Evolutionary conservation across 2,329 filamentous ascomycete species (phyloP).

Genomic region (Mycogone perniciosa): DNA sequence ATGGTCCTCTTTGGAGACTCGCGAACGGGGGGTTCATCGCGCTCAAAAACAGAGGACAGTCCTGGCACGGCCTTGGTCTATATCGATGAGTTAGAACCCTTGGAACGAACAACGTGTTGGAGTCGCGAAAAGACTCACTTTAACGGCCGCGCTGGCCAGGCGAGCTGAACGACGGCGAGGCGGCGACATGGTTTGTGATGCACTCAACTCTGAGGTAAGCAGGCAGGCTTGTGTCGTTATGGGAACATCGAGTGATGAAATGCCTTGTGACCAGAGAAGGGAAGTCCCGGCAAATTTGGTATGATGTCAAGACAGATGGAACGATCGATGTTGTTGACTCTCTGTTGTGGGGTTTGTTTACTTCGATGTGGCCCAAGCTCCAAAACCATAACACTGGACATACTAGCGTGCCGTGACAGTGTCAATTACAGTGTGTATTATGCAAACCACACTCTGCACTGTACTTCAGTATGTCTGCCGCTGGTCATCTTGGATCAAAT

Average conservation of each 20-base stretch:
- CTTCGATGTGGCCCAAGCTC: slow-evolving; percentile 17
- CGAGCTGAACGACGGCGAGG: slow-evolving; percentile 40
- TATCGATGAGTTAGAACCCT: slow-evolving; percentile 12
- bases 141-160: slow-evolving; percentile 30
- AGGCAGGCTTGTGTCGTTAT: neutral
- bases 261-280: slow-evolving; percentile 10
- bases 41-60: slow-evolving; percentile 40
- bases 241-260: slow-evolving; percentile 4
- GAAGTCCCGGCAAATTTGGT: slow-evolving; percentile 13
- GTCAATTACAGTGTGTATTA: neutral
- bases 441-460: neutral
- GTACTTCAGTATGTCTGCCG: neutral
- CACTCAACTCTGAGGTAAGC: slow-evolving; percentile 4
- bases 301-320: slow-evolving; percentile 15
- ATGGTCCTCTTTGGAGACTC: slow-evolving; percentile 22
- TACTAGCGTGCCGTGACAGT: slow-evolving; percentile 1
- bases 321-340: slow-evolving; percentile 17
- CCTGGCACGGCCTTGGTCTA: slow-evolving; percentile 28
- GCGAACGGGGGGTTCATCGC: slow-evolving; percentile 31
- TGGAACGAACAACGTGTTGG: neutral
- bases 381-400: neutral
- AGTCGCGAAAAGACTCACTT: slow-evolving; percentile 24
- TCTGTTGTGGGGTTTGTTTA: slow-evolving; percentile 22
- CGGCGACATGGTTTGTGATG: slow-evolving; percentile 29
- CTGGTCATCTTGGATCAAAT: no score